phyloP scores from a whole-genome alignment of 345 rosid species.

The Erodium maritimum region DNA sequence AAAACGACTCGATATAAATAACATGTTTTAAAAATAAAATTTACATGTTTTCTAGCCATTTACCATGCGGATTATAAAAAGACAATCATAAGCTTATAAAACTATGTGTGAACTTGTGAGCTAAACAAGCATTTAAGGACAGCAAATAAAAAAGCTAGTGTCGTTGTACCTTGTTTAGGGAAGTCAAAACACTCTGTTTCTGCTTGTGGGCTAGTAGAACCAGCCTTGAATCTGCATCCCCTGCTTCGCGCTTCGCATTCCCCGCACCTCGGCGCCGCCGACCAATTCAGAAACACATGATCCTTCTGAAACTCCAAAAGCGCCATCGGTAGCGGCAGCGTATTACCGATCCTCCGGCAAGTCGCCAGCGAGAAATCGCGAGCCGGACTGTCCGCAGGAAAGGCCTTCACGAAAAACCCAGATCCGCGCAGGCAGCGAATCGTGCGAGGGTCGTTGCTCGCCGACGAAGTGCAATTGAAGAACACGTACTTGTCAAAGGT shows the following conservation, averaged over 20 bases:
- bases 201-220: too few relatives aligned
- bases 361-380: not conserved
- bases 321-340: not conserved
- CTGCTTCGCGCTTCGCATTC: not conserved
- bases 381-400: not conserved
- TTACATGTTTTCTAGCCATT: too few relatives aligned
- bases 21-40: too few relatives aligned
- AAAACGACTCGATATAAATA: too few relatives aligned
- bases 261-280: not conserved
- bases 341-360: not conserved
- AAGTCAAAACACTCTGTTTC: not conserved
- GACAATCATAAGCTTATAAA: too few relatives aligned
- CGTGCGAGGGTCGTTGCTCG: not conserved
- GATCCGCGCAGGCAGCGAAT: not conserved
- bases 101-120: too few relatives aligned
- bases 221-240: not conserved
- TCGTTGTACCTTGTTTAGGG: not conserved
- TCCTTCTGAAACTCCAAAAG: not conserved
- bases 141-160: too few relatives aligned
- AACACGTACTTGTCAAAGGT: not conserved
- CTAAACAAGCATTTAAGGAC: too few relatives aligned
- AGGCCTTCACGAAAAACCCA: not conserved
- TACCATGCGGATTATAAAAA: too few relatives aligned
- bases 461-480: constrained; percentile 6
- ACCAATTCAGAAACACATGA: not conserved